These are phyloP conservation scores for Collybiopsis luxurians DNA, from an alignment of 768 basidiomycete genomes.

Conservation along the genomic window DNA sequence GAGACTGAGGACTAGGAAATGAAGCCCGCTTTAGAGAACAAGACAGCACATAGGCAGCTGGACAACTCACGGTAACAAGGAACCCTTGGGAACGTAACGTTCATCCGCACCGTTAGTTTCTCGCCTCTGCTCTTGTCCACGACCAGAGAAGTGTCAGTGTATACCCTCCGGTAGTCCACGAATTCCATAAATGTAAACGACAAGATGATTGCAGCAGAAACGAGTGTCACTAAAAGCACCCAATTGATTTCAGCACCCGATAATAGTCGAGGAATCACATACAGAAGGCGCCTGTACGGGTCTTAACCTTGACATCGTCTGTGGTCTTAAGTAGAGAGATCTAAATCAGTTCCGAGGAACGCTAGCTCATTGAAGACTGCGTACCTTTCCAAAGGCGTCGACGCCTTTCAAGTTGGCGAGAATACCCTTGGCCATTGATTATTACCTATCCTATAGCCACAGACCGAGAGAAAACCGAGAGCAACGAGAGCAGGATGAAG, in stretches of 20 bases:
- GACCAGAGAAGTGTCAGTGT: constrained; percentile 86
- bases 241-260: background rate
- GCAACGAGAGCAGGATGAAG: constrained; percentile 24
- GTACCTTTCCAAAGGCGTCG: constrained; percentile 99
- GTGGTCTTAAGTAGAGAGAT: constrained; percentile 63
- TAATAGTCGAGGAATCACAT: constrained; percentile 26
- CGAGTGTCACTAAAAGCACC: constrained; percentile 74
- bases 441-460: constrained; percentile 24
- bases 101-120: constrained; percentile 87
- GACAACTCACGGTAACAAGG: constrained; percentile 88
- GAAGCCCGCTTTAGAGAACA: constrained; percentile 8
- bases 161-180: constrained; percentile 87
- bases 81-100: constrained; percentile 93
- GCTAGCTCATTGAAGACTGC: constrained; percentile 14
- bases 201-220: constrained; percentile 90
- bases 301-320: constrained; percentile 99
- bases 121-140: constrained; percentile 96
- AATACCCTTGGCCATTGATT: constrained; percentile 73
- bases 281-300: constrained; percentile 90
- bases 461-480: constrained; percentile 23
- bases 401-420: constrained; percentile 82
- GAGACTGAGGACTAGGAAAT: constrained; percentile 75
- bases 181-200: constrained; percentile 93
- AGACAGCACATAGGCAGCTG: background rate
- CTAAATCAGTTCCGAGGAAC: background rate